Base-by-base conservation (phyloP, 2,329 filamentous ascomycete genomes). In the Akanthomyces uredinophilus region DNA sequence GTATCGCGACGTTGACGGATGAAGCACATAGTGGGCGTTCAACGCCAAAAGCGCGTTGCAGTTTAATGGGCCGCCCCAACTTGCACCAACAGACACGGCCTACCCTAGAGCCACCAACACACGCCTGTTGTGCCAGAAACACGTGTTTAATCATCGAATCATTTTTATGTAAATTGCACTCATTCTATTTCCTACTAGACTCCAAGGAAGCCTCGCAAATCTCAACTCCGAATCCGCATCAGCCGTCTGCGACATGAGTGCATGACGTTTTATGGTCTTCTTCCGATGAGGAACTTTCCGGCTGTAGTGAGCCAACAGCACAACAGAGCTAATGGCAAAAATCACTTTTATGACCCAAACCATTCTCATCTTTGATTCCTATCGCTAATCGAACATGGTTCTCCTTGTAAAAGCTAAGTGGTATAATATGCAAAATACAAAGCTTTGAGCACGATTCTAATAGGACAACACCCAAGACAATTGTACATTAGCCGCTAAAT, bases 391-490 rank as follows among this genome's bases (percentile, higher is more conserved):
- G 46, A 58, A 50, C 22, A 22, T 20, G 27, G 6, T 7, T 29
- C 55, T 29, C 44, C 46, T 50, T 16, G 32, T 10, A 39, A 16
- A 16, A 50, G 55, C 46, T 20, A 58, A 58, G 55, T 58, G 55
- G 44, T 58, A 58, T 58, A 50, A 29, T 61, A 61, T 61, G 59
- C 59, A 61, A 61, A 61, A 61, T 43, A 55, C 59, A 61, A 54
- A 61, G 44, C 51, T 49, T 41, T 43, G 51, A 27, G 43, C 59
- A 43, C 41, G 43, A 55, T 55, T 61, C 32, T 47, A 49, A 18
- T 4, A 50, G 10, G 24, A 50, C 29, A 63, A 63, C 32, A 51
- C 39, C 52, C 49, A 49, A 43, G 35, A 51, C 50, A 41, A 46
- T 41, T 51, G 29, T 63, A 60, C 55, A 63, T 22, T 20, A 59